Evolutionary conservation across 768 basidiomycete species (phyloP), one percentile per base, ranked within the genome.

Genomic region (Russula griseocarnosa): DNA sequence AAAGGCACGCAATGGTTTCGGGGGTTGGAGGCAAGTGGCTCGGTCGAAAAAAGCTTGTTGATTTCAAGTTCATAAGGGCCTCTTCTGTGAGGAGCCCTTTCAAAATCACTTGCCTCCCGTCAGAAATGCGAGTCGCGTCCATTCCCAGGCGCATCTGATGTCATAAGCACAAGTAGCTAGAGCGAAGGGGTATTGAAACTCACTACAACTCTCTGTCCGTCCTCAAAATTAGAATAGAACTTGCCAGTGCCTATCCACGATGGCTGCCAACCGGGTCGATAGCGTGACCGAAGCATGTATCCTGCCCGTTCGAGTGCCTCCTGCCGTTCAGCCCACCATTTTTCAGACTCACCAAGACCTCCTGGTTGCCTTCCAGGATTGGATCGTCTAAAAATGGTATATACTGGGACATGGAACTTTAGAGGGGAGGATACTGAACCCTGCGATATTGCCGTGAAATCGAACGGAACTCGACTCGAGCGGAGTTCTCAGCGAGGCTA

Each of bases 1-100:
- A 72, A 20, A 0, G 55, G 73, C 3, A 66, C 67, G 28, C 70
- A 71, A 49, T 70, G 71, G n/a, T 74, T 75, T 7, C 67, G 46
- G 0, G 73, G 67, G 49, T 76, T 69, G 1, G 66, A 64, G 0
- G 58, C 42, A 9, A 73, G 63, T 0, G 67, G 57, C 28, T 67
- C 68, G 0, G 70, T 38, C 3, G 66, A 67, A 22, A 67, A 65
- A 10, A 44, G 22, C 18, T 9, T 24, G 30, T 55, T 53, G 7
- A 65, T 67, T 3, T 60, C 46, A 0, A 60, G 58, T n/a, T 67
- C 66, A 7, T 57, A 24, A 1, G 63, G 58, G 18, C 58, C 13
- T 60, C 56, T 5, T 20, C 2, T 0, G 4, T 1, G 6, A 9
- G 49, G 13, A 66, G 11, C 49, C 8, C 5, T 30, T 66, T 66